phyloP scores from a whole-genome alignment of 805 yeast species.

The Scheffersomyces ergatensis region DNA sequence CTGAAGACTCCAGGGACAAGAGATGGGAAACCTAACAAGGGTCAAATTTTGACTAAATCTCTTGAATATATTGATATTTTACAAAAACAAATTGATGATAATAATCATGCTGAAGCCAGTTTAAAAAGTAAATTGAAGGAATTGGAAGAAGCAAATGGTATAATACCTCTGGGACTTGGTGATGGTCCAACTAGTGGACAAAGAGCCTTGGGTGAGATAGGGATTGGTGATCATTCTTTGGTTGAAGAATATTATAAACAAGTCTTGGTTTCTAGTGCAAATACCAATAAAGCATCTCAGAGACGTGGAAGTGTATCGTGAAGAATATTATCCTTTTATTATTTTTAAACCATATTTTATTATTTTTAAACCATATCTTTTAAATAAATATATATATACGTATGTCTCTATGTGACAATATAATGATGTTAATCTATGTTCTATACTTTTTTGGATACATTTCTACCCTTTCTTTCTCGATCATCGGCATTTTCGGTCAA shows the following conservation, averaged over 20 bases:
- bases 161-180: constrained; percentile 30
- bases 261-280: constrained; percentile 22
- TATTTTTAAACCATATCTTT: background rate
- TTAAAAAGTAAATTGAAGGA: constrained; percentile 57
- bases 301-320: constrained; percentile 18
- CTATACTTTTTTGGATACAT: background rate
- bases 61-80: constrained; percentile 68
- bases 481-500: constrained; percentile 63
- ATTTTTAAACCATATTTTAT: no score
- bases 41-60: constrained; percentile 72
- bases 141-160: constrained; percentile 42
- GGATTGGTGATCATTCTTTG: constrained; percentile 68
- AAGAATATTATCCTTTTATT: no score
- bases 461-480: constrained; percentile 44
- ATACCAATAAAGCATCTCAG: constrained; percentile 15
- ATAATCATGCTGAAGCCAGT: constrained; percentile 77
- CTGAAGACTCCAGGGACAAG: constrained; percentile 56
- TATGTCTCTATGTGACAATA: no score
- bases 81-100: constrained; percentile 73
- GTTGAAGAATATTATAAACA: constrained; percentile 29
- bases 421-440: background rate
- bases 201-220: constrained; percentile 68
- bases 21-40: constrained; percentile 84
- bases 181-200: constrained; percentile 75
- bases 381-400: background rate